Percentiles rank a stretch among this genome's conserved stretches.
These are phyloP conservation scores for Chrysanthemum lavandulifolium DNA, from an alignment of 129 eudicot species.

Conservation along the genomic window DNA sequence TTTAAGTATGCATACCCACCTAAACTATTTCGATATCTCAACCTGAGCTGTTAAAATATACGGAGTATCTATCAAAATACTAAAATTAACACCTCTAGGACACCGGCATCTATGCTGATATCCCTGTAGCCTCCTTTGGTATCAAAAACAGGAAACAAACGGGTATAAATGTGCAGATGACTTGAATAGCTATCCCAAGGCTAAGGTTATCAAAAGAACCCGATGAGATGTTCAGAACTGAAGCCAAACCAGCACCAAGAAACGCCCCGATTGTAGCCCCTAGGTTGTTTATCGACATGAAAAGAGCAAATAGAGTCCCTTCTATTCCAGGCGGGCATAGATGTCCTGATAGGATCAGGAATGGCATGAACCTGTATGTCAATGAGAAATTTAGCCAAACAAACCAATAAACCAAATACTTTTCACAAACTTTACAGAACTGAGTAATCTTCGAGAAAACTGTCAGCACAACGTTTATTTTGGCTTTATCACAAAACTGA, in stretches of 20 bases:
- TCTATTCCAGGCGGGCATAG: conserved; percentile 99
- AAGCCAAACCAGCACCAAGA: conserved; percentile 90
- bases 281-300: conserved; percentile 96
- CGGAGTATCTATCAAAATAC: not conserved
- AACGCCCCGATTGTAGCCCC: conserved; percentile 79
- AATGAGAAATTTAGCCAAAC: not conserved
- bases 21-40: conserved; percentile 1
- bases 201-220: conserved; percentile 82
- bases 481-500: too few relatives aligned
- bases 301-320: conserved; percentile 95
- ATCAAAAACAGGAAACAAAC: conserved; percentile 71
- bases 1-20: not conserved
- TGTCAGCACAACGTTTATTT: too few relatives aligned
- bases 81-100: not conserved
- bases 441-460: too few relatives aligned
- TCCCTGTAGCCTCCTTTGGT: conserved; percentile 97
- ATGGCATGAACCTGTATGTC: conserved; percentile 89
- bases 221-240: conserved; percentile 71
- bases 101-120: conserved; percentile 51
- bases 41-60: conserved; percentile 10
- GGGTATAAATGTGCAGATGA: conserved; percentile 77
- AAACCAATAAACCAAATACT: not conserved
- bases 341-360: conserved; percentile 89
- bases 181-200: conserved; percentile 60
- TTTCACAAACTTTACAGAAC: too few relatives aligned